Evolutionary conservation across 2,329 filamentous ascomycete species (phyloP).

Genomic region (Neonectria ditissima): DNA sequence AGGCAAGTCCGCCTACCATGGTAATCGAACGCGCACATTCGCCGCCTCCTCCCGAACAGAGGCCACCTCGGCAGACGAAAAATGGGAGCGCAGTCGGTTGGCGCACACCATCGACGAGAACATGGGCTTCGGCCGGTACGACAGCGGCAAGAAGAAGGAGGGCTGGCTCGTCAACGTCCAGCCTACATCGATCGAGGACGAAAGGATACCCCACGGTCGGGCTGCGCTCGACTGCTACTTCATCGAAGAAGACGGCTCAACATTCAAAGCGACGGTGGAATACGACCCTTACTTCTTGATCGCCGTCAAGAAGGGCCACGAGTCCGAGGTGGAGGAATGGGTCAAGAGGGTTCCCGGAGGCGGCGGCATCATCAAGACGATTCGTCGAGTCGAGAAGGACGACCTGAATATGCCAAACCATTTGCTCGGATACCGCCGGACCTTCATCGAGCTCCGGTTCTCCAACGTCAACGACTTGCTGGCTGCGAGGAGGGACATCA

Average conservation of each 20-base stretch:
- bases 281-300: constrained; percentile 98
- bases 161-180: constrained; percentile 98
- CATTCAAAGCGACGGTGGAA: constrained; percentile 95
- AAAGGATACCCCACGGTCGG: constrained; percentile 84
- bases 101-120: constrained; percentile 92
- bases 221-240: constrained; percentile 98
- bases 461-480: constrained; percentile 88
- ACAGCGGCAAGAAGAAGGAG: constrained; percentile 82
- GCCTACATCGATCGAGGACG: constrained; percentile 87
- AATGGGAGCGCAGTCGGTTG: constrained; percentile 84
- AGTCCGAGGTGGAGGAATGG: constrained; percentile 97
- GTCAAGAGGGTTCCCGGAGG: constrained; percentile 81
- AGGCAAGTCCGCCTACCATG: constrained; percentile 78
- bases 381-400: constrained; percentile 87
- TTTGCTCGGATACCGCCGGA: constrained; percentile 88
- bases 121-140: constrained; percentile 94
- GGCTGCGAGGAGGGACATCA: constrained; percentile 83
- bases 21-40: constrained; percentile 79
- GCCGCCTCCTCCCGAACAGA: constrained; percentile 83
- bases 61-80: constrained; percentile 91
- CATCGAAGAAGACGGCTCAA: constrained; percentile 86
- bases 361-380: constrained; percentile 82
- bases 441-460: constrained; percentile 88
- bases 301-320: constrained; percentile 86
- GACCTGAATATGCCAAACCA: constrained; percentile 97